These are phyloP conservation scores for Pseudotsuga menziesii DNA, from an alignment of 75 land plant genomes.

Conservation along the genomic window DNA sequence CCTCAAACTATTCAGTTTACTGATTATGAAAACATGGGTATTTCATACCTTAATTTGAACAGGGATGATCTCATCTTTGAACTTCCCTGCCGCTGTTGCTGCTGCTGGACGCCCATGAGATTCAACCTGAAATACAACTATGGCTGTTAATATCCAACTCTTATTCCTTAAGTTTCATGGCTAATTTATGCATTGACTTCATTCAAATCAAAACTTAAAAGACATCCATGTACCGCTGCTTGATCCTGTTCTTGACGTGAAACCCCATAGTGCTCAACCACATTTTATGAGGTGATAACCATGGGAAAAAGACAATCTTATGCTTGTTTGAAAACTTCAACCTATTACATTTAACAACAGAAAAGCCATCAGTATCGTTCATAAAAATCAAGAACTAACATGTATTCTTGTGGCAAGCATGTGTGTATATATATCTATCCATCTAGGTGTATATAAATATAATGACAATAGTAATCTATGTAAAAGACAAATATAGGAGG, in stretches of 20 bases:
- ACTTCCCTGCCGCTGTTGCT: slow-evolving; percentile 89
- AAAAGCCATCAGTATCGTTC: not conserved
- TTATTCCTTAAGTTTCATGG: not conserved
- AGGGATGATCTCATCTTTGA: slow-evolving; percentile 95
- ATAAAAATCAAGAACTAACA: not conserved
- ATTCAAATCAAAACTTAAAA: slow-evolving; percentile 4
- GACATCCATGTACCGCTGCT: slow-evolving; percentile 66
- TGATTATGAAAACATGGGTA: not conserved
- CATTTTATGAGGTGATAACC: slow-evolving; percentile 98
- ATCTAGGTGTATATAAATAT: no score
- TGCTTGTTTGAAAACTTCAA: slow-evolving; percentile 58
- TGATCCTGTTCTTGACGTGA: slow-evolving; percentile 82
- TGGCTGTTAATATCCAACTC: not conserved
- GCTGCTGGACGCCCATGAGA: slow-evolving; percentile 88
- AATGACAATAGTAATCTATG: not conserved
- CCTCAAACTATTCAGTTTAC: not conserved
- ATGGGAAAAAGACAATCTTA: slow-evolving; percentile 94
- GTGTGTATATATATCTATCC: no score
- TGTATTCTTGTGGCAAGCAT: not conserved
- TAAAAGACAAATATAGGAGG: not conserved
- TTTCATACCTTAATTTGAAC: slow-evolving; percentile 67
- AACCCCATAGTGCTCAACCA: slow-evolving; percentile 79
- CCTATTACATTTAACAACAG: slow-evolving; percentile 26
- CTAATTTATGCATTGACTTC: not conserved
- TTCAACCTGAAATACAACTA: slow-evolving; percentile 40